These are phyloP conservation scores for Phytophthora fragariae DNA, from an alignment of 352 stramenopile genomes.

Conservation along the genomic window DNA sequence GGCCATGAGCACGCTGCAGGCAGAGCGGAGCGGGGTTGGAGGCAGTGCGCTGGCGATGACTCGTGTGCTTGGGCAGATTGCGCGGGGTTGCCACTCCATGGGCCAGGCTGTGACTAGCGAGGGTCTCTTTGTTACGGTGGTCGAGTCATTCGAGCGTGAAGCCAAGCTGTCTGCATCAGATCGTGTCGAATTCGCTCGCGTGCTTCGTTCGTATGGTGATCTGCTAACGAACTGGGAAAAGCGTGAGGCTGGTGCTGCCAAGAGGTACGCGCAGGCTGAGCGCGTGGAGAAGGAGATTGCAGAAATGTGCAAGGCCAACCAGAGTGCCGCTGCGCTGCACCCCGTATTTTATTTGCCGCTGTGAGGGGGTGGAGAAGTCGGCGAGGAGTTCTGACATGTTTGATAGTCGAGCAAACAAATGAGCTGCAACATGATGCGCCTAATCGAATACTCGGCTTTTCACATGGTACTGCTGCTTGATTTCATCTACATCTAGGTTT, in stretches of 20 bases:
- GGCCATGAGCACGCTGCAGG: conserved; percentile 67
- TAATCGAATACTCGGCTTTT: conserved; percentile 18
- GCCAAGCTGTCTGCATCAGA: conserved; percentile 57
- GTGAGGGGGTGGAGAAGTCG: conserved; percentile 28
- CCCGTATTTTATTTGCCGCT: conserved; percentile 65
- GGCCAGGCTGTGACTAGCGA: conserved; percentile 79
- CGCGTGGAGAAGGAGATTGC: conserved; percentile 47
- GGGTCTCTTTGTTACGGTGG: conserved; percentile 70
- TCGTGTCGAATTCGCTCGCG: conserved; percentile 71
- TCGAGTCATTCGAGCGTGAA: conserved; percentile 78
- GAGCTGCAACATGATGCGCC: conserved; percentile 16
- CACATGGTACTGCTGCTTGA: not conserved
- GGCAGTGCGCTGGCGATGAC: conserved; percentile 64
- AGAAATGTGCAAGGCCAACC: conserved; percentile 37
- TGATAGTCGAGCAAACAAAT: conserved; percentile 4
- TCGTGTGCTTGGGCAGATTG: conserved; percentile 73
- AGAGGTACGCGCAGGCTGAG: conserved; percentile 52
- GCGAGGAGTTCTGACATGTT: not conserved
- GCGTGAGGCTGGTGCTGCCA: conserved; percentile 49
- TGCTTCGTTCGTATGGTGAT: conserved; percentile 66
- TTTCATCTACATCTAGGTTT: not conserved
- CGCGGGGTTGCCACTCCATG: conserved; percentile 64
- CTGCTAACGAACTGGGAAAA: conserved; percentile 68
- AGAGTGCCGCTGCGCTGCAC: conserved; percentile 45
- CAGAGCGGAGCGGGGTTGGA: conserved; percentile 52